Evolutionary conservation across 257 asterid genomes (phyloP), one percentile per base, ranked within the genome.

Genomic region (Vinca minor): DNA sequence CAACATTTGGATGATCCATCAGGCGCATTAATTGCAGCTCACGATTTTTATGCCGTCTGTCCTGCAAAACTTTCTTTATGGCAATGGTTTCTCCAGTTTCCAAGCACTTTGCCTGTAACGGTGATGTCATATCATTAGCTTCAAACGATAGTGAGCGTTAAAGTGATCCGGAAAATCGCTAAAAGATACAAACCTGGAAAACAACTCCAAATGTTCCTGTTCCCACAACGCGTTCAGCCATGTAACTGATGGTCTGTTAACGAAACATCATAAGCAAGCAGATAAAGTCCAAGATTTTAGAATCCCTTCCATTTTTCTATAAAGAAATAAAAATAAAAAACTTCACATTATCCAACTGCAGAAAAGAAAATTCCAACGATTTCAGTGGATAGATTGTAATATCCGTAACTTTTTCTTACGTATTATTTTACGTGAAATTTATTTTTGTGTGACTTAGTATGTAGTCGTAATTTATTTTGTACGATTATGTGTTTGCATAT

Each of bases 201-300:
- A 91, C 94, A 71, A 84, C 80, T 68, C 96, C 98, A 74, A 91
- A 91, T 36, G 98, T 88, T 68, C 98, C 96, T 31, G 91, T 88
- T 49, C 98, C 98, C 59, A 91, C 96, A 55, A 91, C 94, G 54
- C 96, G 89, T 81, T 88, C 94, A 60, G 98, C 96, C 98, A 88
- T 91, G 83, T 88, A 91, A 79, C 96, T 91, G 72, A 88, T 88
- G 28, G 96, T 91, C 98, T 88, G 87, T 78, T 44, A 73, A n/a
- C 62, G 79, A 72, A 77, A 72, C 70, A 75, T 64, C 73, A 78
- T 21, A 57, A 58, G 57, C 44, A 53, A 67, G 71, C 49, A n/a
- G 26, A 56, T 42, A 17, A 31, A 56, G 39, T 29, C 29, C 29
- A 29, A n/a, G 31, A 17, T 36, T 11, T 32, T 48, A 35, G 35